Base-by-base conservation (phyloP, 1,284 basidiomycete species). In the Earliella scabrosa region DNA sequence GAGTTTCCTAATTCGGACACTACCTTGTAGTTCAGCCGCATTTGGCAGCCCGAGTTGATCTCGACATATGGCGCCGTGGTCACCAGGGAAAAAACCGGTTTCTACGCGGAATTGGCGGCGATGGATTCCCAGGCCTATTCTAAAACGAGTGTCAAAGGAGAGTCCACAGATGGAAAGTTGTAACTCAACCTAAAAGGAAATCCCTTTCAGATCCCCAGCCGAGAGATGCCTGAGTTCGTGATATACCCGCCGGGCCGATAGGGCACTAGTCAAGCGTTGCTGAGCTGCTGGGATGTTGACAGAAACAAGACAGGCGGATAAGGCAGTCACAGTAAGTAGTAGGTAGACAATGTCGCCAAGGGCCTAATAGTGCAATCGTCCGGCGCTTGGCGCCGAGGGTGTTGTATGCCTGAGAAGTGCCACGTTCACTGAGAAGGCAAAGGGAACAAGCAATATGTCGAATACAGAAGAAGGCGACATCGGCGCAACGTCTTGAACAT, bases 21-120 rank as follows among this genome's bases (percentile, higher is more conserved):
- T 63, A 45, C 50, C 56, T 68, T 68, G 62, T 68, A 50, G 35
- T 51, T n/a, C 44, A 20, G 31, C 58, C 50, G 41, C 24, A 59
- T 48, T 26, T 21, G 60, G 61, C n/a, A 58, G 18, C 5, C 26
- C 20, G 13, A 16, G 18, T 16, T 61, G 51, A 58, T 63, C 50
- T 47, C 47, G 26, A 56, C 58, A 56, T 47, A 49, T 50, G 46
- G 49, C 23, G 39, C 16, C 21, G 31, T 10, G 38, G 56, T 36
- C 55, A 51, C 44, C 51, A 38, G 61, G 57, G 54, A 43, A 35
- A 38, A 50, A 48, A 45, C 23, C 51, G 45, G 16, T 31, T 63
- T 59, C 57, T 27, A 35, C 13, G 38, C 46, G 48, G 55, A 61
- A 58, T 40, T 21, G 40, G 36, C 16, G 39, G 35, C 32, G 43